Conservation (phyloP, 768 basidiomycete species). For the Mrakia hoshinonis region DNA sequence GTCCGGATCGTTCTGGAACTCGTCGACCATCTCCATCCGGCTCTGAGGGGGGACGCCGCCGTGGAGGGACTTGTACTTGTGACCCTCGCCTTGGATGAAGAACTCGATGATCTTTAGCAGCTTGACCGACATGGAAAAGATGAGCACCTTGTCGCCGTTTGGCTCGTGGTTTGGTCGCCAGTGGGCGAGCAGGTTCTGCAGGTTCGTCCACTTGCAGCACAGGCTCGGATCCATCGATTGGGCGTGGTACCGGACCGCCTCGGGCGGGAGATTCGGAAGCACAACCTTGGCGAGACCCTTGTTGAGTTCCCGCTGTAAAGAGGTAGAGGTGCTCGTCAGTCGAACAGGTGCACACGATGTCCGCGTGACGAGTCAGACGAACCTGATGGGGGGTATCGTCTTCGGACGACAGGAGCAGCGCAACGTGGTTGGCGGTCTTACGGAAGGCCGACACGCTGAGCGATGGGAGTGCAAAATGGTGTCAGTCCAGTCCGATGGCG, state of each 20-base stretch:
- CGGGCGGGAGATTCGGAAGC: background rate
- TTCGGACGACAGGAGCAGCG: slow-evolving; percentile 16
- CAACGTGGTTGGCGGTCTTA: slow-evolving; percentile 19
- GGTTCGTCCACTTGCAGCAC: slow-evolving; percentile 14
- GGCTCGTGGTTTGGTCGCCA: slow-evolving; percentile 12
- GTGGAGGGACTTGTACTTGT: slow-evolving; percentile 20
- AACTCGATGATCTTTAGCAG: slow-evolving; percentile 69
- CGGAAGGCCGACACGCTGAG: background rate
- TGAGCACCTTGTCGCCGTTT: slow-evolving; percentile 50
- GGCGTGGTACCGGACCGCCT: background rate
- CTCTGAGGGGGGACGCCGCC: slow-evolving; percentile 7
- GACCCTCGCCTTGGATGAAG: slow-evolving; percentile 1
- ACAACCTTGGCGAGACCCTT: background rate
- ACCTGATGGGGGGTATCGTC: slow-evolving; percentile 14
- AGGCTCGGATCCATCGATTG: background rate
- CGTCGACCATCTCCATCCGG: slow-evolving; percentile 82
- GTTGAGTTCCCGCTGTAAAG: background rate
- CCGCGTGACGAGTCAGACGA: background rate
- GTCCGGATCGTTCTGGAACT: slow-evolving; percentile 64
- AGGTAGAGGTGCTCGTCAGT: background rate
- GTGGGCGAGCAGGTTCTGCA: background rate
- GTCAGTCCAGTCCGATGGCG: background rate
- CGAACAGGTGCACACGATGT: background rate
- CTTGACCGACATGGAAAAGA: slow-evolving; percentile 90
- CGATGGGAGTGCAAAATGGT: background rate